Evolutionary conservation across 2,329 filamentous ascomycete genomes (phyloP), one percentile per base, ranked within the genome.

Genomic region (Juglanconis juglandina): DNA sequence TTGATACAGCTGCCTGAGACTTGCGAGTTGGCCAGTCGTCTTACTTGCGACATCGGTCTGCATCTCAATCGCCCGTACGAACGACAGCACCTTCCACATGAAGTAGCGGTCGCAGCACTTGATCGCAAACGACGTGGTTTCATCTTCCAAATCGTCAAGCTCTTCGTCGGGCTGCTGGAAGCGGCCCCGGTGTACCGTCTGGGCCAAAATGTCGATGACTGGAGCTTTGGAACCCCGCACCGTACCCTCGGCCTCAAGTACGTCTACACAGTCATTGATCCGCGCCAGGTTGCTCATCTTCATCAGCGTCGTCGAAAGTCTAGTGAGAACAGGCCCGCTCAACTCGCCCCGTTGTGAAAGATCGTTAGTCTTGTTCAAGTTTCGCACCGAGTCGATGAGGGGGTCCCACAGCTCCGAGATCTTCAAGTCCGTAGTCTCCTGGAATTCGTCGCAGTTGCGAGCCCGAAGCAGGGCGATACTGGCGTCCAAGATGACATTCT

Each of bases 351-450:
- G 87, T 17, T 80, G 79, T 14, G 86, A 84, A n/a, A 96, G 81
- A 64, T 92, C 87, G 65, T 86, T 87, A 17, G 86, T 87, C 67
- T 87, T 84, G 63, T 88, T 85, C 58, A 95, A 84, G 61, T 87
- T 84, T 60, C 87, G 83, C 42, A 99, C 81, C 2, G 88, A 84
- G 66, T 88, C 87, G 57, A 91, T 82, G 5, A 88, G 86, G 65
- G 92, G 90, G 66, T 97, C 92, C 92, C 95, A 98, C 5, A 98
- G 79, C 48, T 87, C 81, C 33, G 89, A 86, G 9, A 98, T 78
- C 71, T 94, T 96, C 69, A 81, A 84, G 64, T 95, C 90, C 1
- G 92, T 89, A 11, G 92, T 78, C 68, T 99, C 95, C 66, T 93
- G 90, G 39, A 96, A 85, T 69, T 96, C 94, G 63, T 95, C 92